Base-by-base conservation (phyloP, 2,329 filamentous ascomycete species). In the Didymella lethalis region DNA sequence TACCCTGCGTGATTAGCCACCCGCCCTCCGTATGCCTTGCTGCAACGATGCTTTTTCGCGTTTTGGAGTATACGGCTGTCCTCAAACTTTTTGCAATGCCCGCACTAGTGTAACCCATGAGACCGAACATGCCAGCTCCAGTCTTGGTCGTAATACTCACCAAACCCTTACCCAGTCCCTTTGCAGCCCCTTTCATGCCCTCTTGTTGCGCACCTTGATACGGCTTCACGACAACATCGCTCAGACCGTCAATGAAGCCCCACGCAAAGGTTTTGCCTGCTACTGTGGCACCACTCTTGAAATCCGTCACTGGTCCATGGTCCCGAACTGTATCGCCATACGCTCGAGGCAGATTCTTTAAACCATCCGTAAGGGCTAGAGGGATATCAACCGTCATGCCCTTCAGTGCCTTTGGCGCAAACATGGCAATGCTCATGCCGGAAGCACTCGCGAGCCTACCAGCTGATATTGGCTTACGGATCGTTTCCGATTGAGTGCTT, bases 271-370 rank as follows among this genome's bases (percentile, higher is more conserved):
- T 90, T 75, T 83, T 91, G 2, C 90, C 86, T 1, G 92, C 92
- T 34, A 91, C 87, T 60, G 83, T 86, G 23, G 95, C 78, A 0
- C 92, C 92, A 58, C 87, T 90, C 44, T 84, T 83, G 46, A 95
- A 80, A 43, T 86, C 89, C 0, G 89, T 92, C 4, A 96, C 89
- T 63, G 89, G 90, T 51, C 91, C 88, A 1, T 84, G 79, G 4
- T 89, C 88, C 5, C 90, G 84, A 1, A 95, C 86, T 0, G 89
- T 86, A 66, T 96, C 92, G 45, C 92, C 89, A 70, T 95, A 96
- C 0, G 94, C 79, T 64, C 85, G 87, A 0, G 92, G 92, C 4
- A 90, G 88, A 68, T 96, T 95, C 70, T 93, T 89, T 72, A 96
- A 93, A 0, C 92, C 92, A 74, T 89, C 89, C 0, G 92, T 89